Evolutionary conservation across 805 yeast genomes (phyloP).

Genomic region (Metschnikowia lunata): DNA sequence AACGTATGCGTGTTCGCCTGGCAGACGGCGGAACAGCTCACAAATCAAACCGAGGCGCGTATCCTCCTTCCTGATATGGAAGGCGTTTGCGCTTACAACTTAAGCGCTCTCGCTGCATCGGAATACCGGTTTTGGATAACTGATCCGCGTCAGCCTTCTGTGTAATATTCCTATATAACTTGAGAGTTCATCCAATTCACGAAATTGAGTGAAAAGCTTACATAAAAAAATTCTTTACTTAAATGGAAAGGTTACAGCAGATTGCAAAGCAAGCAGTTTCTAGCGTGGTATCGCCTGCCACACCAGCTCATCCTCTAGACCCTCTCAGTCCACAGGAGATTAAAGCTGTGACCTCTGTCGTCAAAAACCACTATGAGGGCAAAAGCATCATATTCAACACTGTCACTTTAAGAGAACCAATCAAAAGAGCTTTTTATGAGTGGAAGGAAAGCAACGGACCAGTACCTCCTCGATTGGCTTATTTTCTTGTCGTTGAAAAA

Average conservation of each 20-base stretch:
- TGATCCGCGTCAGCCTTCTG: conserved; percentile 9
- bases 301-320: conserved; percentile 65
- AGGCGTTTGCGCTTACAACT: conserved; percentile 3
- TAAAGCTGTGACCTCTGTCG: conserved; percentile 48
- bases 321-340: conserved; percentile 66
- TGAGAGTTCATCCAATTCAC: too few relatives aligned
- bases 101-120: conserved; percentile 2
- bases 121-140: conserved; percentile 7
- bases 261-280: conserved; percentile 60
- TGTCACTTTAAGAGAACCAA: conserved; percentile 67
- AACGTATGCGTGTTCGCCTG: too few relatives aligned
- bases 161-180: background rate
- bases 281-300: conserved; percentile 48
- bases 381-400: conserved; percentile 56
- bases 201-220: too few relatives aligned
- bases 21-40: too few relatives aligned
- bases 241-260: conserved; percentile 64
- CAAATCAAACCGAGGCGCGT: conserved; percentile 1
- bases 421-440: conserved; percentile 54
- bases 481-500: conserved; percentile 55
- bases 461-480: conserved; percentile 66
- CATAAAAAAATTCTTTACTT: too few relatives aligned
- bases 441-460: conserved; percentile 63
- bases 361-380: conserved; percentile 47
- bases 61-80: conserved; percentile 7